Evolutionary conservation across 352 stramenopile species (phyloP), one percentile per base, ranked within the genome.

Genomic region (Pythium sukuiense): DNA sequence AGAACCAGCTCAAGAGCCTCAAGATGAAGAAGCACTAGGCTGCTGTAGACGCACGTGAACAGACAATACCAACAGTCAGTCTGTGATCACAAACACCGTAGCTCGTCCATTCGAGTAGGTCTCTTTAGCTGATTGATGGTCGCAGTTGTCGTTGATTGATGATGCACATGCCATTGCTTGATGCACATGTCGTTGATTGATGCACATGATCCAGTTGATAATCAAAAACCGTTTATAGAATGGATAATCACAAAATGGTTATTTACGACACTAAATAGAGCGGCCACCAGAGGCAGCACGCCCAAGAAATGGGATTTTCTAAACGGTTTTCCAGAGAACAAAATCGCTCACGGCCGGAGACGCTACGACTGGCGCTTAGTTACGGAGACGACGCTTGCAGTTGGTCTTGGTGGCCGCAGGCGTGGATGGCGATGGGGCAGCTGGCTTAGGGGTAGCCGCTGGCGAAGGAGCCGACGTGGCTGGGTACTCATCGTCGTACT

Each of bases 1-100:
- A 88, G 74, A 90, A 90, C 62, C 80, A 88, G 59, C 71, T 90
- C 50, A 92, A 90, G 70, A 68, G 63, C 46, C 61, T 91, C 39
- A 91, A 88, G 71, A 55, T 88, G 43, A 78, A 85, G 63, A 88
- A 88, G 72, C 83, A 88, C 55, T 70, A 65, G 11, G 35, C 35
- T 9, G 8, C 35, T 16, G 8, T 41, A 41, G 35, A 41, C 35
- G 14, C 7, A 24, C 35, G 35, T 41, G 9, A 11, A 41, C 24
- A 16, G 7, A 55, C 20, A 35, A 35, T 33, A 35, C n/a, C 48
- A 35, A 16, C 12, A 35, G 48, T 24, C 20, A 24, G 20, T 24
- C 20, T 24, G 0, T 24, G 20, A 24, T 24, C 0, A 24, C 20
- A 24, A 24, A 24, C 20, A 24, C 20, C 20, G 20, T 24, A 24